A percentile compares a stretch with the other conserved stretches of the same genome.
phyloP scores from a whole-genome alignment of 192 early-diverging fungal genomes.

The Coemansia sp. region DNA sequence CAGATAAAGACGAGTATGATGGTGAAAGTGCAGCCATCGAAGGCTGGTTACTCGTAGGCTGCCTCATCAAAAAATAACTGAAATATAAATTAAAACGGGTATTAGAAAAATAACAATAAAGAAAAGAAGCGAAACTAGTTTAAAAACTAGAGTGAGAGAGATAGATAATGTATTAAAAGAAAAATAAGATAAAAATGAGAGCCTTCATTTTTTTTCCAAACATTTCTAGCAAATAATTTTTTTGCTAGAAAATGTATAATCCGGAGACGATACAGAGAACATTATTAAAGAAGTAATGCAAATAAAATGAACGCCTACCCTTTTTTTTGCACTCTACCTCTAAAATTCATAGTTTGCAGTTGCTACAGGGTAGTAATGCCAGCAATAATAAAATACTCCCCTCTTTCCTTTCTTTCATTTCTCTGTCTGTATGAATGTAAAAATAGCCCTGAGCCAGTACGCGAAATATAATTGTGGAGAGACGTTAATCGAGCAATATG shows the following conservation, averaged over 20 bases:
- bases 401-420: neutral
- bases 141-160: neutral
- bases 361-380: neutral
- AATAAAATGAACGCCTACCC: slow-evolving; percentile 10
- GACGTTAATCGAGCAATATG: too few species aligned
- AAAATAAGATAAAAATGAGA: neutral
- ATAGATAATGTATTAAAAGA: neutral
- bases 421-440: neutral
- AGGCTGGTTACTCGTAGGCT: neutral
- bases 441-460: too few species aligned
- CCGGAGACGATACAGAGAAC: neutral
- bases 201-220: neutral
- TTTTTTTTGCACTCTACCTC: neutral
- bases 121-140: neutral
- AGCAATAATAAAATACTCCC: neutral
- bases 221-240: slow-evolving; percentile 11
- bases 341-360: too few species aligned
- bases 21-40: neutral
- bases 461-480: too few species aligned
- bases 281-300: neutral
- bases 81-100: neutral
- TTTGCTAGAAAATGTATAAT: neutral
- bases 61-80: neutral
- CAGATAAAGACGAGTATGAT: neutral
- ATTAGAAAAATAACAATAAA: slow-evolving; percentile 6